These are phyloP conservation scores for Lanmaoa pseudosensibilis DNA, from an alignment of 768 basidiomycete genomes.

Conservation along the genomic window DNA sequence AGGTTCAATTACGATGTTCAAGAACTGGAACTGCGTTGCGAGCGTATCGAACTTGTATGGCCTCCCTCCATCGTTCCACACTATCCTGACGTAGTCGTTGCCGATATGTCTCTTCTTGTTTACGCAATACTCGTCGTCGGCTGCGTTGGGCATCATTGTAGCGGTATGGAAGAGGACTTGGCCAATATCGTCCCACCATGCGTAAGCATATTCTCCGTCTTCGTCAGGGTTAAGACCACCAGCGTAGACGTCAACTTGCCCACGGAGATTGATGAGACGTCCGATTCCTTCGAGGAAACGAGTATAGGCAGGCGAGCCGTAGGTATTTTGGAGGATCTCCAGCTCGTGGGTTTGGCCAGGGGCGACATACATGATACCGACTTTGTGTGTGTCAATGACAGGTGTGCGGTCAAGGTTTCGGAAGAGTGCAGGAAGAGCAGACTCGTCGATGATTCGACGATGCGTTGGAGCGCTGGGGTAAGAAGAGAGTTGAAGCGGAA, in stretches of 20 bases:
- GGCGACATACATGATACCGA: constrained; percentile 94
- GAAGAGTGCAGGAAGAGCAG: constrained; percentile 58
- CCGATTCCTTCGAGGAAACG: constrained; percentile 91
- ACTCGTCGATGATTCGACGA: constrained; percentile 51
- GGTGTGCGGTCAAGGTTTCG: constrained; percentile 77
- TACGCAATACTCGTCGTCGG: constrained; percentile 65
- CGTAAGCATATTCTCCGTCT: constrained; percentile 96
- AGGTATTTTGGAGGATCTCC: constrained; percentile 85
- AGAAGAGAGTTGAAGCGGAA: constrained; percentile 83
- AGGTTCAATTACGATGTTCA: constrained; percentile 96
- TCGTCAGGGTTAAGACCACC: constrained; percentile 89
- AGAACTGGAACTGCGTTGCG: constrained; percentile 90
- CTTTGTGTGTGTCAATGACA: constrained; percentile 96
- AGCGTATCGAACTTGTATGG: constrained; percentile 92
- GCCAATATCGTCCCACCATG: constrained; percentile 98
- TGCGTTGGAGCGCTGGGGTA: constrained; percentile 49
- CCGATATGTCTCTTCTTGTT: constrained; percentile 96
- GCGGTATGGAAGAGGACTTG: constrained; percentile 95
- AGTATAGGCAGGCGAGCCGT: constrained; percentile 94
- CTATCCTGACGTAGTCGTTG: constrained; percentile 93
- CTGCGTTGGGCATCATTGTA: constrained; percentile 90
- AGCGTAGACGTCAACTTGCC: constrained; percentile 89
- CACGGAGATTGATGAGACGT: constrained; percentile 80
- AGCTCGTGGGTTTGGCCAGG: constrained; percentile 82
- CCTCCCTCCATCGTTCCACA: constrained; percentile 96